phyloP scores from a whole-genome alignment of 2,329 filamentous ascomycete species.

The Cladosporium sp. region DNA sequence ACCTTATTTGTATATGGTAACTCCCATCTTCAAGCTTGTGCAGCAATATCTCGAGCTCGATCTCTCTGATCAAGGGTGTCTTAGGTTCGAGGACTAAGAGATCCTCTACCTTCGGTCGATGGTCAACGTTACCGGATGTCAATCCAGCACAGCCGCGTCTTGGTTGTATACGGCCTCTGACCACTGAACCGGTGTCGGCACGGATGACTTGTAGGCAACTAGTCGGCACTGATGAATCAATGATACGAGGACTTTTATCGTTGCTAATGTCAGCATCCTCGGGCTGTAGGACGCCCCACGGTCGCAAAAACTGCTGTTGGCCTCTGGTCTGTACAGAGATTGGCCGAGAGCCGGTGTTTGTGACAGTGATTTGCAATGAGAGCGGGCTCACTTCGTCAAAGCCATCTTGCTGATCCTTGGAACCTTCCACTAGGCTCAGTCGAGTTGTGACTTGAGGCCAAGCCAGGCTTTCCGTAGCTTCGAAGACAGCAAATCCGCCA shows the following conservation, averaged over 20 bases:
- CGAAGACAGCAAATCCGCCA: constrained; percentile 15
- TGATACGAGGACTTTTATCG: background rate
- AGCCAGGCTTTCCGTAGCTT: constrained; percentile 9
- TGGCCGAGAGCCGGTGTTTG: constrained; percentile 13
- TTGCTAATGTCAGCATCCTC: background rate
- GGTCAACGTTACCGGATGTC: background rate
- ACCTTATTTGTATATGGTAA: background rate
- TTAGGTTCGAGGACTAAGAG: background rate
- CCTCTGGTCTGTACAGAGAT: constrained; percentile 18
- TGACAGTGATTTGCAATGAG: constrained; percentile 14
- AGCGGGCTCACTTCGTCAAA: background rate
- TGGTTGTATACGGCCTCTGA: background rate
- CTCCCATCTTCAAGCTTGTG: background rate
- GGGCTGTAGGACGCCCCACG: constrained; percentile 14
- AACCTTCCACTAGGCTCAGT: background rate
- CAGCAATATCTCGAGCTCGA: background rate
- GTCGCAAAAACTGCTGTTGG: constrained; percentile 16
- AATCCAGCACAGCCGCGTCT: background rate
- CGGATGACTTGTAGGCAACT: background rate
- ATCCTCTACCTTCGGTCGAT: background rate
- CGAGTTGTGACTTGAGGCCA: constrained; percentile 15
- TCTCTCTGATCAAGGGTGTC: background rate
- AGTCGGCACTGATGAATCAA: background rate
- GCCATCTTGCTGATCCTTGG: background rate
- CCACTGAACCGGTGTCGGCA: background rate